Evolutionary conservation across 2,329 filamentous ascomycete species (phyloP).

Genomic region (Claviceps digitariae): DNA sequence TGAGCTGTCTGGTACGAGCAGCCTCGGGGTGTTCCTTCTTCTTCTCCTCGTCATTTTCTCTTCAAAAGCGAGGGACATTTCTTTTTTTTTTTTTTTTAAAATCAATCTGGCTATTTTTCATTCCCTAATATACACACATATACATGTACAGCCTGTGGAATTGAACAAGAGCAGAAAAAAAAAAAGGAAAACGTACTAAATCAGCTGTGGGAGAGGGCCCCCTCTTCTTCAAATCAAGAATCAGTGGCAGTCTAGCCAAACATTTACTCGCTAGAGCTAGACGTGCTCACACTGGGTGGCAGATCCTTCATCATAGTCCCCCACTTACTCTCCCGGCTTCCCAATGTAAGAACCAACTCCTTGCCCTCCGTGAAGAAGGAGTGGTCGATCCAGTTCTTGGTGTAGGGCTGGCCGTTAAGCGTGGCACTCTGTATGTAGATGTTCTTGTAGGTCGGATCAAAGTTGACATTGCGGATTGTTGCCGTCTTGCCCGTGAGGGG

Average conservation of each 20-base stretch:
- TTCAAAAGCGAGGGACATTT: no score
- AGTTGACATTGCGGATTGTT: conserved; percentile 45
- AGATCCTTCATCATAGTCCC: conserved; percentile 45
- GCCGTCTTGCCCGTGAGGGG: conserved; percentile 46
- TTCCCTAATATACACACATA: no score
- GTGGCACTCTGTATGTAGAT: conserved; percentile 55
- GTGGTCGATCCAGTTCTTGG: conserved; percentile 54
- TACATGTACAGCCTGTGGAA: no score
- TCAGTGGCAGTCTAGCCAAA: no score
- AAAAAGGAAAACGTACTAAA: background rate
- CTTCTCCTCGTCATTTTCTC: no score
- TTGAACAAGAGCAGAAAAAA: background rate
- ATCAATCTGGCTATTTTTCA: no score
- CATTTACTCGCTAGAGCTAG: no score
- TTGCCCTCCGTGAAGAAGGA: conserved; percentile 54
- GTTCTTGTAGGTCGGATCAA: conserved; percentile 42
- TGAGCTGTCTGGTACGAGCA: no score
- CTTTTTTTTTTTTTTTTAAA: no score
- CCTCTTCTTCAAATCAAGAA: no score
- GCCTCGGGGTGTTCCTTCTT: no score
- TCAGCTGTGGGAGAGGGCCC: no score
- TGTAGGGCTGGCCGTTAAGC: conserved; percentile 45
- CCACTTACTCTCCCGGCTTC: conserved; percentile 48
- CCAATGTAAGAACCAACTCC: conserved; percentile 48
- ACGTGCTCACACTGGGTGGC: conserved; percentile 42